Evolutionary conservation across 345 rosid genomes (phyloP), one percentile per base, ranked within the genome.

Genomic region (Moricandia moricandioides): DNA sequence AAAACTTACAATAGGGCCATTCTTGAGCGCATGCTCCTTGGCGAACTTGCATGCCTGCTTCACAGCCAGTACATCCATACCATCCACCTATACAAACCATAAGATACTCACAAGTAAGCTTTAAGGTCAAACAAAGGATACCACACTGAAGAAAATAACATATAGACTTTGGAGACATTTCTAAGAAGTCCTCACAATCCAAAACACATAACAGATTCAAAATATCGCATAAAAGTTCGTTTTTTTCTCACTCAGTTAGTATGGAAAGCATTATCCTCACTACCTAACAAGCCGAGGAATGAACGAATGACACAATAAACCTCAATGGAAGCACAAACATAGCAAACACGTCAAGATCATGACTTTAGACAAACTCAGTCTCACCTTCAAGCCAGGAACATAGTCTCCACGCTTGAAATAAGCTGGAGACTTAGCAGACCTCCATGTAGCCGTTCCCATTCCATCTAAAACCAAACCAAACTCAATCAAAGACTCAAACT

Each of bases 381-480:
- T 67, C 59, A 95, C 99, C 96, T 88, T 92, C 88, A 95, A 83
- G n/a, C 99, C 99, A 14, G 99, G 98, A 77, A 88, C 97, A 85
- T 95, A 95, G 52, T 95, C 99, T 24, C 99, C 98, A 82, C 99
- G 99, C 79, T 88, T 92, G 84, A 90, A 92, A 79, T 88, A 95
- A 0, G 97, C 56, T 0, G 99, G 91, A 80, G 88, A 92, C 91
- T 92, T 95, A 1, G 98, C 90, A 0, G 99, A 90, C 76, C 99
- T 90, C 99, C 99, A 92, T 39, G 90, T 97, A 3, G 98, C 99
- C 12, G 99, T 95, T 10, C 97, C 99, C 99, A 92, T 90, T 67
- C 99, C 99, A 85, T 95, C 99, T 92, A 70, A 70, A 69, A 40
- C n/a, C 31, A 64, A 78, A 27, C 13, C 34, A 70, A 52, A 66